Evolutionary conservation across 352 stramenopile species (phyloP), one percentile per base, ranked within the genome.

Genomic region (Phytophthora tentaculata): DNA sequence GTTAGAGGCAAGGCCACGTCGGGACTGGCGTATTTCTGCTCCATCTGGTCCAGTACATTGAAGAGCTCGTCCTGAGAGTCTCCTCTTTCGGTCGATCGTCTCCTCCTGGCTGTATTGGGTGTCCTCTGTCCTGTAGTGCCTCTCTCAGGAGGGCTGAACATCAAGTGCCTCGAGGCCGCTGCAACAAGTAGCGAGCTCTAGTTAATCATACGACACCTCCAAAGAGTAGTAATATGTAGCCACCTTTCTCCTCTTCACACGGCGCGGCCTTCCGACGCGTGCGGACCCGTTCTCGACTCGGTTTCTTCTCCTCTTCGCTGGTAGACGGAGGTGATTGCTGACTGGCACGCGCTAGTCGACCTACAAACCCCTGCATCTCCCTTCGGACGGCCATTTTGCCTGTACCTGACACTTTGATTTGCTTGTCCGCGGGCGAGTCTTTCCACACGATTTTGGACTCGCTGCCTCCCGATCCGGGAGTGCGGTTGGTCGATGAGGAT

Each of bases 381-480:
- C 77, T 73, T 19, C 86, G 78, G 57, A 91, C 72, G 3, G 80
- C 80, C 53, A 91, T 69, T 61, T 91, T 91, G 10, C 79, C 79
- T 1, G 82, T 91, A 5, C 87, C 87, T 10, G 83, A 92, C 6
- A 88, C 76, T 53, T 85, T 76, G 57, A 95, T 90, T 51, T 94
- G 81, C 71, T 95, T 95, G 22, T 90, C 84, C 4, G 70, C 82
- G 2, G 87, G 87, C 22, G 85, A 94, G 60, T 95, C 87, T 45
- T 86, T 88, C 87, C 87, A 95, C 50, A 95, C 81, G 62, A 95
- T 85, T 49, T 75, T 79, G 29, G 69, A 73, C 54, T 85, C 74
- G 17, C 20, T 50, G 35, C 64, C 57, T 20, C 55, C 52, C 12
- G 47, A 70, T 23, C 50, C 64, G 22, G 64, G 59, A 8, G 56